These are phyloP conservation scores for Talaromyces pinophilus DNA, from an alignment of 2,329 filamentous ascomycete species.

Conservation along the genomic window DNA sequence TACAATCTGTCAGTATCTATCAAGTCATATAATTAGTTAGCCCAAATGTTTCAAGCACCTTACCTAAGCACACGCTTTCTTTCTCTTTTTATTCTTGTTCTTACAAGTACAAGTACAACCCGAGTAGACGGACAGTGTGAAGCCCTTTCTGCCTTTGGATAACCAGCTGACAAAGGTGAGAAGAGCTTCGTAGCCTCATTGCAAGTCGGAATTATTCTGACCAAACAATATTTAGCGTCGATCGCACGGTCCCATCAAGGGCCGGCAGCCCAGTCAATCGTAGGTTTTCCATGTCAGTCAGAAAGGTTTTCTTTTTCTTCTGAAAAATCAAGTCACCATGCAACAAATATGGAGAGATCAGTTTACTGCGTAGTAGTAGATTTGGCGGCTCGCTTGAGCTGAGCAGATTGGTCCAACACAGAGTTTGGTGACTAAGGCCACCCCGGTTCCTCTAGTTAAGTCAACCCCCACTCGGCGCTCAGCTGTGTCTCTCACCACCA, in stretches of 20 bases:
- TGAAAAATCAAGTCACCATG: neutral
- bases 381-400: neutral
- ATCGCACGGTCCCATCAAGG: neutral
- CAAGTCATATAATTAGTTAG: neutral
- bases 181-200: neutral
- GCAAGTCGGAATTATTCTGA: neutral
- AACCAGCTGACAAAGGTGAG: neutral
- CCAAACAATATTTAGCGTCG: neutral
- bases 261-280: neutral
- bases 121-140: neutral
- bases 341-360: neutral
- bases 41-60: neutral
- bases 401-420: neutral
- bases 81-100: neutral
- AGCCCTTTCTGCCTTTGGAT: neutral
- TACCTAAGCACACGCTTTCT: neutral
- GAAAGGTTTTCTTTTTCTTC: neutral
- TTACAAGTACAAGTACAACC: neutral
- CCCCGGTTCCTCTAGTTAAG: neutral
- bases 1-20: neutral
- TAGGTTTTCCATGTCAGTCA: neutral
- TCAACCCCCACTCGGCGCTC: conserved; percentile 4
- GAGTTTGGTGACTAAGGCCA: neutral
- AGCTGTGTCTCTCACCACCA: conserved; percentile 11
- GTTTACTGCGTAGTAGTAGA: neutral